phyloP scores from a whole-genome alignment of 2,329 filamentous ascomycete genomes.

The Calonectria ilicicola region DNA sequence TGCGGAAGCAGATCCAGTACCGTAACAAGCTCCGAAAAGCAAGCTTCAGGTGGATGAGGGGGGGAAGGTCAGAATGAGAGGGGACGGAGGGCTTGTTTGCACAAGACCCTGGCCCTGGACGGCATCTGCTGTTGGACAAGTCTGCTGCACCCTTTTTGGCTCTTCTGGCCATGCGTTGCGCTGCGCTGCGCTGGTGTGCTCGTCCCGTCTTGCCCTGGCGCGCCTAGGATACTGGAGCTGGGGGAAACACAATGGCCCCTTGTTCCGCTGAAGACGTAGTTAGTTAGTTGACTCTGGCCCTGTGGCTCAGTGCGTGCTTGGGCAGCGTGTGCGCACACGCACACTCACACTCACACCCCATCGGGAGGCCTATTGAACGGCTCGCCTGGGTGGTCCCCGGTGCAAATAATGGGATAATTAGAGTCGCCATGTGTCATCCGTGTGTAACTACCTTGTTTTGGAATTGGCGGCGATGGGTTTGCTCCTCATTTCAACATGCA shows the following conservation, averaged over 20 bases:
- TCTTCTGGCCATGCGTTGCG: background rate
- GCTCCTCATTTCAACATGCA: constrained; percentile 20
- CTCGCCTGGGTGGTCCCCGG: background rate
- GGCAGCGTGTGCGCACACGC: background rate
- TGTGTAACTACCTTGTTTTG: constrained; percentile 11
- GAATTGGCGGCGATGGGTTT: background rate
- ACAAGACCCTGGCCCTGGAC: background rate
- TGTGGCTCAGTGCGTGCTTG: constrained; percentile 15
- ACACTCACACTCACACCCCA: no score
- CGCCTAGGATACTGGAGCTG: background rate
- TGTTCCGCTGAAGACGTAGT: constrained; percentile 9
- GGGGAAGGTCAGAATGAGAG: constrained; percentile 15
- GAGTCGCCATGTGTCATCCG: background rate
- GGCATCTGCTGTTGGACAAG: background rate
- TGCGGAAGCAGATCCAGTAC: constrained; percentile 32
- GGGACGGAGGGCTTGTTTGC: background rate
- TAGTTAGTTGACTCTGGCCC: constrained; percentile 2
- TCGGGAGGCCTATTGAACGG: background rate
- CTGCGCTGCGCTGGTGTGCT: no score
- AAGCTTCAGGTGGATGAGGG: constrained; percentile 42
- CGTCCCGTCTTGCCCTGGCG: constrained; percentile 21
- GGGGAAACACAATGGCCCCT: background rate
- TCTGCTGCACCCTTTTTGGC: background rate
- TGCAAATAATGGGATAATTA: constrained; percentile 2
- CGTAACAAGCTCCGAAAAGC: constrained; percentile 21